Base-by-base conservation (phyloP, 2,329 filamentous ascomycete genomes). In the Alternaria hordeiaustralica region DNA sequence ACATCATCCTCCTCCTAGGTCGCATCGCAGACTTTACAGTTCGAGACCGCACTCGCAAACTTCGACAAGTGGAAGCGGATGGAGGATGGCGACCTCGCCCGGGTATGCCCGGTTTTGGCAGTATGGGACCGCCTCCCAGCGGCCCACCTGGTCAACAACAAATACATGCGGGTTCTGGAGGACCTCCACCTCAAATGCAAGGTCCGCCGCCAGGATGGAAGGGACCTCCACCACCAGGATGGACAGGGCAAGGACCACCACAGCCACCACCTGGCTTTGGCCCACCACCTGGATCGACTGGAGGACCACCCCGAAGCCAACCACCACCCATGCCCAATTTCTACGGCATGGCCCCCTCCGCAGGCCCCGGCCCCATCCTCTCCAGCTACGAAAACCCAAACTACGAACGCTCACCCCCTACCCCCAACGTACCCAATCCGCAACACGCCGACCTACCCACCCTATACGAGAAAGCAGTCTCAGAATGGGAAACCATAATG, bases 1-100 rank as follows among this genome's bases (percentile, higher is more conserved):
- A 97, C 77, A 82, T 97, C 5, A 87, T 96, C 47, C 85, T 98
- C 5, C 82, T 98, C 2, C 85, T 97, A 23, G 94, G 89, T 9
- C 89, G 96, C 3, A 84, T 97, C 13, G 88, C 91, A 58, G 89
- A 92, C 69, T 98, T 97, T 78, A 87, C 90, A 3, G 88, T 90
- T 1, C 89, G 88, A 67, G 96, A 98, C 77, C 84, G 94, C 15
- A 85, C 87, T 46, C 87, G 96, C 58, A 99, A 99, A 78, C 82
- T 92, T 53, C 90, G 87, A 72, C 87, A 87, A 8, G 85, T 90
- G 61, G 87, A 87, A 69, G 81, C 84, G 41, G 87, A 87, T 70
- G 87, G 87, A 11, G 84, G 86, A n/a, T 65, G 65, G 88, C 81
- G 82, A 73, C 85, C 88, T 33, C 81, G 82, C 58, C 82, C 84